phyloP scores from a whole-genome alignment of 1,284 basidiomycete species.

The Irpex rosettiformis region DNA sequence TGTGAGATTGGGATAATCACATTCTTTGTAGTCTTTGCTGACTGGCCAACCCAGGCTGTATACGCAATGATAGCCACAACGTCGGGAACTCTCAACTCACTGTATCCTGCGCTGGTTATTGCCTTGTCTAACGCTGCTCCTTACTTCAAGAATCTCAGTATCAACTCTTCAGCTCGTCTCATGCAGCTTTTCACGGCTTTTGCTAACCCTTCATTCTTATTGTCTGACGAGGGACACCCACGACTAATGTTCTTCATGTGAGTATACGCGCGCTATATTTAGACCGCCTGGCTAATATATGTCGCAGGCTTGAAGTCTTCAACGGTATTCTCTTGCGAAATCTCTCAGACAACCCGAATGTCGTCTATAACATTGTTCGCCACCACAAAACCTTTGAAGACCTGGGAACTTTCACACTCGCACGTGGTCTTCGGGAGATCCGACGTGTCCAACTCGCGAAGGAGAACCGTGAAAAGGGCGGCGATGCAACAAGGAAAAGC shows the following conservation, averaged over 20 bases:
- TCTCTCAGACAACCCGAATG: slow-evolving; percentile 76
- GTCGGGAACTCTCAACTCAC: slow-evolving; percentile 71
- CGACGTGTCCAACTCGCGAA: slow-evolving; percentile 68
- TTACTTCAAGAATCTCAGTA: slow-evolving; percentile 77
- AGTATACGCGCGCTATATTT: slow-evolving; percentile 15
- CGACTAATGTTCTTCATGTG: slow-evolving; percentile 88
- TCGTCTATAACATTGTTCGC: slow-evolving; percentile 84
- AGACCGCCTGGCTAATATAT: slow-evolving; percentile 11
- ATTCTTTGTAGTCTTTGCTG: slow-evolving; percentile 3
- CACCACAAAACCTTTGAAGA: slow-evolving; percentile 83
- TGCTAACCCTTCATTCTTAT: slow-evolving; percentile 82
- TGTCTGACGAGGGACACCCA: slow-evolving; percentile 93
- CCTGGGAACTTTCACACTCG: slow-evolving; percentile 85
- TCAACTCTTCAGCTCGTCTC: slow-evolving; percentile 79
- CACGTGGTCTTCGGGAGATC: slow-evolving; percentile 81
- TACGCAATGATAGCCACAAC: slow-evolving; percentile 89
- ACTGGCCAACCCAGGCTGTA: slow-evolving; percentile 54
- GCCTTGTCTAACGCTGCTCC: slow-evolving; percentile 87
- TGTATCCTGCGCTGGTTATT: slow-evolving; percentile 93
- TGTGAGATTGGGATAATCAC: slow-evolving; percentile 38
- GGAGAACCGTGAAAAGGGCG: slow-evolving; percentile 51
- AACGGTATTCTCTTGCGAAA: slow-evolving; percentile 79
- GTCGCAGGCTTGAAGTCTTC: slow-evolving; percentile 80
- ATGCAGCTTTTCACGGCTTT: slow-evolving; percentile 89
- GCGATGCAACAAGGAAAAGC: slow-evolving; percentile 27